Percentiles rank a stretch among this genome's conserved stretches.
Conservation (phyloP, 2,329 filamentous ascomycete genomes). For the Sporothrix pallida region DNA sequence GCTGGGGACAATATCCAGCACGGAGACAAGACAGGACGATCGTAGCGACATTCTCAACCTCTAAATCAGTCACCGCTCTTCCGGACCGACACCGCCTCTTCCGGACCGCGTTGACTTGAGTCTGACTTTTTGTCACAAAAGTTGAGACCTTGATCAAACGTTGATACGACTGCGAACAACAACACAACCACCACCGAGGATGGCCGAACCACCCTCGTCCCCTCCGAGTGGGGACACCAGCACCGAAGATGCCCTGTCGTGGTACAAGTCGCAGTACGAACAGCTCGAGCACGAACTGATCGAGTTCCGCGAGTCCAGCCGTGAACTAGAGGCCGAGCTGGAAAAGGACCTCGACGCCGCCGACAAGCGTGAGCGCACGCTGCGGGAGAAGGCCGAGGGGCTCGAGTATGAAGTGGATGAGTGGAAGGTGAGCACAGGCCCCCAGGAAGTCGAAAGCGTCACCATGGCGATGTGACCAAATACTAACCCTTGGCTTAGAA, state of each 20-base stretch:
- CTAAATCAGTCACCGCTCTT: slow-evolving; percentile 2
- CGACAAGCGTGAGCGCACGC: slow-evolving; percentile 85
- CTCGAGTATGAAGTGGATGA: slow-evolving; percentile 91
- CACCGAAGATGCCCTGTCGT: slow-evolving; percentile 78
- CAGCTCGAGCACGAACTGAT: slow-evolving; percentile 87
- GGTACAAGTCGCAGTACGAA: slow-evolving; percentile 97
- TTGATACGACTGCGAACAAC: not conserved
- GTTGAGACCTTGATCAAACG: too few species aligned
- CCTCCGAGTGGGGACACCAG: slow-evolving; percentile 61
- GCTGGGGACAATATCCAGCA: not conserved
- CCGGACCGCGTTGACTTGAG: not conserved
- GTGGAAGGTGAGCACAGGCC: slow-evolving; percentile 78
- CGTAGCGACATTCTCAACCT: too few species aligned
- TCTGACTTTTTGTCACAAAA: too few species aligned
- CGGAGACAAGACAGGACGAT: not conserved
- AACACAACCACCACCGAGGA: slow-evolving; percentile 42
- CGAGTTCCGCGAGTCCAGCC: slow-evolving; percentile 92
- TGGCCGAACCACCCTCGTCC: slow-evolving; percentile 67
- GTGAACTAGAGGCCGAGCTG: slow-evolving; percentile 90
- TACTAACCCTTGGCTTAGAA: slow-evolving; percentile 58
- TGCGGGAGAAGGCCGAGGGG: slow-evolving; percentile 86
- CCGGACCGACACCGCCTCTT: slow-evolving; percentile 26
- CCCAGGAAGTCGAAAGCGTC: too few species aligned
- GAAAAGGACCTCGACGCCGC: slow-evolving; percentile 96
- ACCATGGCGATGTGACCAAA: slow-evolving; percentile 22